Base-by-base conservation (phyloP, 257 asterid species). In the Solanum medicagineum region DNA sequence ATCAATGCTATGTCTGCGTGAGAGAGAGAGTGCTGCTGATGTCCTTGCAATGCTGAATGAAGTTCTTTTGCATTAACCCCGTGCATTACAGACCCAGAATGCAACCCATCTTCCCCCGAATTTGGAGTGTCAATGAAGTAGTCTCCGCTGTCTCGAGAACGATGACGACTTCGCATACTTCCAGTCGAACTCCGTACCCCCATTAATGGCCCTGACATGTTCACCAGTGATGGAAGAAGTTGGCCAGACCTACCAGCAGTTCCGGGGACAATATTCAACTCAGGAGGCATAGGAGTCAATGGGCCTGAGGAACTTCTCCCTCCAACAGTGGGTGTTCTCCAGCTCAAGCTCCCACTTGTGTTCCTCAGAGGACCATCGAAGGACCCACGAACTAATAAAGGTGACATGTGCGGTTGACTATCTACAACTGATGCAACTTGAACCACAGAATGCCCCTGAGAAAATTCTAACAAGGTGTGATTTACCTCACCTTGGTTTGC, bases 251-350 rank as follows among this genome's bases (percentile, higher is more conserved):
- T 95, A 66, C 94, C 98, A 84, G 96, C 93, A 84, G 95, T 84
- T 81, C 92, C 97, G 45, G 99, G 99, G 86, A 92, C 96, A 66
- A 93, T 88, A 89, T 94, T 95, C 75, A 95, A 88, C 88, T 97
- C 99, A 36, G 99, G 96, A 60, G 99, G 90, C 97, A 97, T 92
- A 55, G 99, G 95, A 87, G 93, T 94, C 88, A 95, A 87, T 55
- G 99, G 99, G 44, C 99, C 98, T 3, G 99, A 97, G 83, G 99
- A 94, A 86, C 98, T 95, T 91, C 99, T 88, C 53, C 99, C 98
- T 80, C 98, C 99, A 84, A 95, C 98, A 68, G 92, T 97, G 59
- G 98, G 93, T 53, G 99, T 96, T 88, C 99, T 91, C 99, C 99
- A 97, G 93, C 97, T 94, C 91, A 94, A 87, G 93, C 98, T 97